Base-by-base conservation (phyloP, 257 asterid genomes). In the Solanum sitiens region DNA sequence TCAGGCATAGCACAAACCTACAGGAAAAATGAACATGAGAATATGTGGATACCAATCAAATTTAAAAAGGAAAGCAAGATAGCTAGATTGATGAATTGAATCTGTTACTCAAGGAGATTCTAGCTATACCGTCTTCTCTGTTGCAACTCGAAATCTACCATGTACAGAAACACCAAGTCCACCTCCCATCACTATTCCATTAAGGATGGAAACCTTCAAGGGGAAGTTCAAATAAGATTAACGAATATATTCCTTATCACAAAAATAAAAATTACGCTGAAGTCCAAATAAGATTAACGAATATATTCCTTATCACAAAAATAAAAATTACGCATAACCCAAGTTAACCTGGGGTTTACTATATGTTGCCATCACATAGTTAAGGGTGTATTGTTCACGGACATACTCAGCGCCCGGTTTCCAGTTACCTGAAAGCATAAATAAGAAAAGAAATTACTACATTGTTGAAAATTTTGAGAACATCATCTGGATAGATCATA, bases 1-100 rank as follows among this genome's bases (percentile, higher is more conserved):
- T 97, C 99, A 86, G 98, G 98, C 98, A 97, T 95, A 33, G 99
- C 98, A 89, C 94, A 97, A 90, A 95, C 95, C 98, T 97, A 94
- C 92, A 90, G 76, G 83, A 89, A 90, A 71, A 83, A 83, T 76
- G 25, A 75, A 67, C 40, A 80, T 65, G 86, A 75, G 59, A 72
- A 87, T 65, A 72, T 35, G 72, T 72, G 76, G 27, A 45, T 18
- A 44, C 14, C 47, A 11, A 44, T 44, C 4, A 44, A 0, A 44
- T 1, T 44, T 8, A 39, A 39, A 71, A 15, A n/a, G 79, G 5
- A 98, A 72, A 33, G 4, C 27, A 33, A 33, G 80, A 73, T 15
- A 18, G 2, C 44, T 3, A 4, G 53, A 45, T 4, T 45, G 50
- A 44, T 3, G 50, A 44, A 44, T 44, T 44, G 5, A 45, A 45